A percentile compares a stretch with the other conserved stretches of the same genome.
These are phyloP conservation scores for Mycena crocata DNA, from an alignment of 768 basidiomycete species.

Conservation along the genomic window DNA sequence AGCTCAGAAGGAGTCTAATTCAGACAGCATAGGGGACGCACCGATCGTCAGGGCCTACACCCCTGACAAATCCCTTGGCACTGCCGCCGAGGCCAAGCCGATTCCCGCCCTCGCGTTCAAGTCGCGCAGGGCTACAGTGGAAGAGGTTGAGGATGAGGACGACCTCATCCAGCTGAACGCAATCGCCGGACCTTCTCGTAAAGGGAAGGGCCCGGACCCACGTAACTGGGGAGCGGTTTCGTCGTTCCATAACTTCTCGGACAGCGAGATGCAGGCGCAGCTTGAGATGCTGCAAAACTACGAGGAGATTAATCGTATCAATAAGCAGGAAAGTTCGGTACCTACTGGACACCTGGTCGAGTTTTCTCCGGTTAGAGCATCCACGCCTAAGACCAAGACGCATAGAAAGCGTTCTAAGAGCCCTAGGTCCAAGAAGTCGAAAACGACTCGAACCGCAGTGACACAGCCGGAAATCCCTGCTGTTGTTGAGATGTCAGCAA, in stretches of 20 bases:
- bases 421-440: not conserved
- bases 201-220: slow-evolving; percentile 1
- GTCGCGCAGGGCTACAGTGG: not conserved
- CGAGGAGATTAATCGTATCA: not conserved
- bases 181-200: not conserved
- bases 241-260: not conserved
- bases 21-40: not conserved
- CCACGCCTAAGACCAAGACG: not conserved
- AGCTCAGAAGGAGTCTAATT: not conserved
- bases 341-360: not conserved
- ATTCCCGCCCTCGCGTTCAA: not conserved
- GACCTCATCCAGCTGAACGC: not conserved
- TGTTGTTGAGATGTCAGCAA: not conserved
- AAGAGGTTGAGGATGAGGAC: not conserved
- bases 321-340: not conserved
- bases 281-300: not conserved
- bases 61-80: not conserved
- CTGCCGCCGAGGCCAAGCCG: not conserved
- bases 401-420: not conserved
- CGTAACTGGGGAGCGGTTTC: slow-evolving; percentile 2
- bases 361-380: not conserved
- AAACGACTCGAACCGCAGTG: too few species aligned
- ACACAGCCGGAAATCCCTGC: not conserved
- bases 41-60: not conserved
- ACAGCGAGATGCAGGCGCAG: not conserved